Evolutionary conservation across 331 rosid species (phyloP).

Genomic region (Acacia concinna): DNA sequence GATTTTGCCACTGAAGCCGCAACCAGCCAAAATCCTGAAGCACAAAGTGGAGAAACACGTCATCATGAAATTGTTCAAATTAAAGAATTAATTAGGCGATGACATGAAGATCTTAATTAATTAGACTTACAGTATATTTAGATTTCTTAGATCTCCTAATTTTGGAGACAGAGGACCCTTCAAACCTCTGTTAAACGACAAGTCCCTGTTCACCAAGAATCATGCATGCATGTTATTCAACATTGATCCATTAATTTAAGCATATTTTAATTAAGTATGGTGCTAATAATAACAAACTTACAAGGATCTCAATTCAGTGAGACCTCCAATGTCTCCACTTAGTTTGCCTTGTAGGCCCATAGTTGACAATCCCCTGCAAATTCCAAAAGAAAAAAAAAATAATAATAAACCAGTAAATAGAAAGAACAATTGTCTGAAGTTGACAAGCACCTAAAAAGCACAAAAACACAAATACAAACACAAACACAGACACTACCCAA

Average conservation of each 20-base stretch:
- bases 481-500: not conserved
- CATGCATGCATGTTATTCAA: not conserved
- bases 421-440: not conserved
- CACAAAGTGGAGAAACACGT: not conserved
- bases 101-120: not conserved
- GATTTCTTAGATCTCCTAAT: constrained; percentile 55
- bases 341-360: constrained; percentile 67
- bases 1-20: constrained; percentile 77
- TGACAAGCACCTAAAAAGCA: not conserved
- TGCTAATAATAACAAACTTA: constrained; percentile 38
- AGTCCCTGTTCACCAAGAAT: constrained; percentile 63
- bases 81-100: not conserved
- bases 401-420: not conserved
- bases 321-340: constrained; percentile 72
- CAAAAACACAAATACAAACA: not conserved
- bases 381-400: no score
- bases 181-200: constrained; percentile 66
- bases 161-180: constrained; percentile 60
- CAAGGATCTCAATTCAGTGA: constrained; percentile 71
- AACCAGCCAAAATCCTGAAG: constrained; percentile 86
- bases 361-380: constrained; percentile 65
- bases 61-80: not conserved
- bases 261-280: not conserved
- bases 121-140: constrained; percentile 62
- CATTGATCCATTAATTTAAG: not conserved